Percentiles rank a stretch among this genome's conserved stretches.
These are phyloP conservation scores for Clavariopsis aquatica DNA, from an alignment of 495 filamentous ascomycete species.

Conservation along the genomic window DNA sequence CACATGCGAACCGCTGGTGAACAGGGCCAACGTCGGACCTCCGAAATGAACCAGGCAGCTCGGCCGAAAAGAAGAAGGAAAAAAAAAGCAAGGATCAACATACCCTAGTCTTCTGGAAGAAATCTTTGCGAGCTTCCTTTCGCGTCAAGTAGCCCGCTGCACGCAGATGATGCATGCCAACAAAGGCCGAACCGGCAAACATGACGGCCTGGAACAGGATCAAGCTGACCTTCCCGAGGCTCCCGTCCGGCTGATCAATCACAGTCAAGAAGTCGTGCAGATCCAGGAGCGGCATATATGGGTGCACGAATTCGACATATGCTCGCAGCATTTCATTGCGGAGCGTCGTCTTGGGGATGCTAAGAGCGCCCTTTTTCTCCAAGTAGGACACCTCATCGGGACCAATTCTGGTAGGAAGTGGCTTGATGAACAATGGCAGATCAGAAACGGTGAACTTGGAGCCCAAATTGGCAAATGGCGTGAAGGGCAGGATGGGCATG, in stretches of 20 bases:
- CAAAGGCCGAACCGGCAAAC: constrained; percentile 77
- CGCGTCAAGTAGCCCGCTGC: constrained; percentile 68
- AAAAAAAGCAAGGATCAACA: constrained; percentile 33
- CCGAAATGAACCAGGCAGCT: neutral
- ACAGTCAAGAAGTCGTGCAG: constrained; percentile 69
- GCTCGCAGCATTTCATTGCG: constrained; percentile 73
- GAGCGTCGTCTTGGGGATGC: constrained; percentile 63
- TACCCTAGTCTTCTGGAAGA: constrained; percentile 79
- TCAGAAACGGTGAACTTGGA: constrained; percentile 38
- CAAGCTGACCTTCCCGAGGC: constrained; percentile 68
- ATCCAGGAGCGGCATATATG: constrained; percentile 86
- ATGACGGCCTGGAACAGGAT: constrained; percentile 80
- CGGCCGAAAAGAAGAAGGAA: constrained; percentile 7
- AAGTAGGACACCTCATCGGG: constrained; percentile 76
- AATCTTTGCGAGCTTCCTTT: constrained; percentile 73
- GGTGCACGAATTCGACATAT: constrained; percentile 82
- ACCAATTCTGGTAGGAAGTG: constrained; percentile 66
- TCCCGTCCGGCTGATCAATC: constrained; percentile 65
- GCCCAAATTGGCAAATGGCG: constrained; percentile 26
- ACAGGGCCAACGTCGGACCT: neutral
- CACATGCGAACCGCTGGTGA: constrained; percentile 12
- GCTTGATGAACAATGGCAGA: constrained; percentile 72
- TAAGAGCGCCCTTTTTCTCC: constrained; percentile 70
- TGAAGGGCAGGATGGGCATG: constrained; percentile 30
- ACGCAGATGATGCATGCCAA: constrained; percentile 68